Conservation (phyloP, 2,329 filamentous ascomycete species). For the Aspergillus brunneoviolaceus region DNA sequence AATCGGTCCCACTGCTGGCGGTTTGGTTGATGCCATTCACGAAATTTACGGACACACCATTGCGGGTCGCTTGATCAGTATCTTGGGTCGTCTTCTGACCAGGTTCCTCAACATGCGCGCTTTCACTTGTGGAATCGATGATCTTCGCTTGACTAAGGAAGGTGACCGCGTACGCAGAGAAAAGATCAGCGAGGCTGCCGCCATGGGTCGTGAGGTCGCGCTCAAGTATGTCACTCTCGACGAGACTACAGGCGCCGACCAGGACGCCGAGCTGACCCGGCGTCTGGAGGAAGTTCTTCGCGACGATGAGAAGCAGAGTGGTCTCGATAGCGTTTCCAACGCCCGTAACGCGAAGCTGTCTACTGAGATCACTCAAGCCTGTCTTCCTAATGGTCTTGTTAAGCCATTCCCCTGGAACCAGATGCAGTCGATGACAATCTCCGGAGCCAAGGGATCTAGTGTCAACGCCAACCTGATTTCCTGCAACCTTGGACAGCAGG, state of each 20-base stretch:
- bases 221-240: constrained; percentile 84
- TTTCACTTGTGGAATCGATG: constrained; percentile 96
- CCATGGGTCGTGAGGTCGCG: constrained; percentile 75
- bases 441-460: constrained; percentile 86
- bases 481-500: constrained; percentile 94
- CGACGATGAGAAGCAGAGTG: constrained; percentile 86
- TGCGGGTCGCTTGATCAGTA: constrained; percentile 84
- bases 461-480: constrained; percentile 98
- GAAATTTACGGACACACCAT: constrained; percentile 87
- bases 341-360: constrained; percentile 68
- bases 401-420: constrained; percentile 96
- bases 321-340: constrained; percentile 86
- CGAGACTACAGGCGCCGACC: constrained; percentile 59
- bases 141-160: constrained; percentile 77
- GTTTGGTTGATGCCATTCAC: constrained; percentile 87
- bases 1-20: constrained; percentile 81
- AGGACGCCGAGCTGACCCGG: constrained; percentile 69
- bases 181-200: constrained; percentile 65
- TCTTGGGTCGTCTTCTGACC: constrained; percentile 84
- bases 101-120: constrained; percentile 89
- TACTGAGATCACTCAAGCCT: constrained; percentile 71
- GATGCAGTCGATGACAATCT: constrained; percentile 98
- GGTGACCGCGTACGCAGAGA: constrained; percentile 72
- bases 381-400: constrained; percentile 76
- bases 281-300: constrained; percentile 86